Conservation (phyloP, 163 green algal species). For the Picocystis sp. region DNA sequence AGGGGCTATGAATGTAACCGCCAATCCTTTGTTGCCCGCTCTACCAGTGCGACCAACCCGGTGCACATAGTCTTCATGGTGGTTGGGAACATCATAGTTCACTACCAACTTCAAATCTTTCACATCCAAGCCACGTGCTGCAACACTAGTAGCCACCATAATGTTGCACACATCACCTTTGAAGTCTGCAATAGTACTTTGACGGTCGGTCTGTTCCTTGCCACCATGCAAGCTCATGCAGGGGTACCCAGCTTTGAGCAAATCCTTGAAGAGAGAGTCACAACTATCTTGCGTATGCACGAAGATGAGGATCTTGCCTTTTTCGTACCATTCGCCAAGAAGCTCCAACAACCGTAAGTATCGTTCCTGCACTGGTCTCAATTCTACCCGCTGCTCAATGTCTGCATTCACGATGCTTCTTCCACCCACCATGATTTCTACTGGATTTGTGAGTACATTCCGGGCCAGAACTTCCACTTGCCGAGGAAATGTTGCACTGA, state of each 20-base stretch:
- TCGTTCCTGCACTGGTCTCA: slow-evolving; percentile 36
- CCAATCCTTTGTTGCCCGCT: slow-evolving; percentile 76
- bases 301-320: slow-evolving; percentile 69
- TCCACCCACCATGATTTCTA: slow-evolving; percentile 89
- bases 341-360: slow-evolving; percentile 90
- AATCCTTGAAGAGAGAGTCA: slow-evolving; percentile 79
- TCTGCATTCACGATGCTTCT: slow-evolving; percentile 80
- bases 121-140: slow-evolving; percentile 85
- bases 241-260: slow-evolving; percentile 85
- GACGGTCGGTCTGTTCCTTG: slow-evolving; percentile 90
- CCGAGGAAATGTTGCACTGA: slow-evolving; percentile 51
- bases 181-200: slow-evolving; percentile 89
- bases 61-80: slow-evolving; percentile 98
- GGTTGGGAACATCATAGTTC: slow-evolving; percentile 94
- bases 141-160: slow-evolving; percentile 82
- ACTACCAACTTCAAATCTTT: slow-evolving; percentile 68
- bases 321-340: slow-evolving; percentile 60
- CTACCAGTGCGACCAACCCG: slow-evolving; percentile 64
- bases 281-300: slow-evolving; percentile 78
- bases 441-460: slow-evolving; percentile 46
- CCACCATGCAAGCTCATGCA: slow-evolving; percentile 87
- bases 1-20: slow-evolving; percentile 81
- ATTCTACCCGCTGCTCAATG: slow-evolving; percentile 83
- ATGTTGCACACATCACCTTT: slow-evolving; percentile 85
- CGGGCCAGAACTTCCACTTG: slow-evolving; percentile 31